These are phyloP conservation scores for Pseudocercospora musae DNA, from an alignment of 2,329 filamentous ascomycete genomes.

Conservation along the genomic window DNA sequence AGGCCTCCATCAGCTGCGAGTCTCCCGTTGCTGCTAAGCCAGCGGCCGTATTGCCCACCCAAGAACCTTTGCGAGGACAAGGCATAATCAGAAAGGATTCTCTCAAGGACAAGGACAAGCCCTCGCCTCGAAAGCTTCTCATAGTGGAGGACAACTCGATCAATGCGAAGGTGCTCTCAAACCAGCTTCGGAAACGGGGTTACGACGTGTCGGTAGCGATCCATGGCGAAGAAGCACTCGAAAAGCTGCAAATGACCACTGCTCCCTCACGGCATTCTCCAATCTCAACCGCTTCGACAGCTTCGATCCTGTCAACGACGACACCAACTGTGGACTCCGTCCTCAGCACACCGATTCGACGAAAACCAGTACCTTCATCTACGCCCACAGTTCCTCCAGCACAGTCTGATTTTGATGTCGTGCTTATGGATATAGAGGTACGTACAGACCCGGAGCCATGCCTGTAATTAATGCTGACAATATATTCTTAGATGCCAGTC, in stretches of 20 bases:
- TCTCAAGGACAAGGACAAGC: background rate
- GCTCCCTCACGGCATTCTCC: background rate
- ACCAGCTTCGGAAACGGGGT: conserved; percentile 26
- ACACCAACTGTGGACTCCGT: background rate
- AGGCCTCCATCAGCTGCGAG: background rate
- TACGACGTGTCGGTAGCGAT: conserved; percentile 26
- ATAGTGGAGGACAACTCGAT: conserved; percentile 32
- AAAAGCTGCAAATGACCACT: conserved; percentile 18
- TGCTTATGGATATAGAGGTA: conserved; percentile 31
- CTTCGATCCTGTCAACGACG: background rate
- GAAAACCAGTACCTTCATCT: conserved; percentile 12
- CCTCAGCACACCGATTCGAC: conserved; percentile 2
- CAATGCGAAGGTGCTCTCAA: conserved; percentile 30
- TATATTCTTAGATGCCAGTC: conserved; percentile 29
- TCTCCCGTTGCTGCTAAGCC: background rate
- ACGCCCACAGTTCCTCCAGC: background rate
- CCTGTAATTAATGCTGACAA: background rate
- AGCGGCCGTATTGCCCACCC: background rate
- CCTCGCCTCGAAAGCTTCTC: conserved; percentile 2
- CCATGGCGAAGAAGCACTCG: conserved; percentile 30
- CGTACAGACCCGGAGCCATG: background rate
- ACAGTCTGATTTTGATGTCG: conserved; percentile 19
- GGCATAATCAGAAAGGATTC: background rate
- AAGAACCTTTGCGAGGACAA: background rate
- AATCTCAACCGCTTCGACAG: background rate